Percentiles rank a stretch among this genome's conserved stretches.
Conservation (phyloP, 352 stramenopile species). For the Pythium sukuiense region DNA sequence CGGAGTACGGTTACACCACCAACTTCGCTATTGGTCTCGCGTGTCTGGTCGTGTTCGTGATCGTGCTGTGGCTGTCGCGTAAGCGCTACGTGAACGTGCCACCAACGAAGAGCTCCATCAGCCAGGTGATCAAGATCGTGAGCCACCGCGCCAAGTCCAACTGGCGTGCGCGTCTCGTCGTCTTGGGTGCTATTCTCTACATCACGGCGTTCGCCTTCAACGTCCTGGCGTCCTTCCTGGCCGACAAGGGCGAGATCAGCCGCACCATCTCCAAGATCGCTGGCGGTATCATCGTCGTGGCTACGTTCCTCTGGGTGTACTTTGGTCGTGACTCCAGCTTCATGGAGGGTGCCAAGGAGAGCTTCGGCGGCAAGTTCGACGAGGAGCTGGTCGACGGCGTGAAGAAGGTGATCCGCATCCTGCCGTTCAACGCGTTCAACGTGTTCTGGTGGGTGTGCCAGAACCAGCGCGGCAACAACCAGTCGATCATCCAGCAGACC, state of each 20-base stretch:
- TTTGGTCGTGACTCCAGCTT: slow-evolving; percentile 35
- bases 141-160: slow-evolving; percentile 16
- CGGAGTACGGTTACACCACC: slow-evolving; percentile 51
- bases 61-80: slow-evolving; percentile 17
- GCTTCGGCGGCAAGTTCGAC: slow-evolving; percentile 37
- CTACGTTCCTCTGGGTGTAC: slow-evolving; percentile 40
- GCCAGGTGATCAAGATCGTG: slow-evolving; percentile 24
- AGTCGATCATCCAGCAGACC: slow-evolving; percentile 38
- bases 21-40: slow-evolving; percentile 36
- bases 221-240: slow-evolving; percentile 28
- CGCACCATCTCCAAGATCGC: slow-evolving; percentile 17
- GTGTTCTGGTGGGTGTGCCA: slow-evolving; percentile 36
- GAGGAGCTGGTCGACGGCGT: slow-evolving; percentile 45
- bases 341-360: slow-evolving; percentile 42
- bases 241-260: slow-evolving; percentile 21
- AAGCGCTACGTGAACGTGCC: slow-evolving; percentile 31
- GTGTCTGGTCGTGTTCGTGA: slow-evolving; percentile 20
- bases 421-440: slow-evolving; percentile 51
- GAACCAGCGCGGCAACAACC: slow-evolving; percentile 38
- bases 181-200: slow-evolving; percentile 22
- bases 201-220: slow-evolving; percentile 28
- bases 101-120: slow-evolving; percentile 30
- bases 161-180: slow-evolving; percentile 22
- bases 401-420: slow-evolving; percentile 47
- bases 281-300: slow-evolving; percentile 24